Evolutionary conservation across 257 asterid genomes (phyloP), one percentile per base, ranked within the genome.

Genomic region (Solanum verrucosum): DNA sequence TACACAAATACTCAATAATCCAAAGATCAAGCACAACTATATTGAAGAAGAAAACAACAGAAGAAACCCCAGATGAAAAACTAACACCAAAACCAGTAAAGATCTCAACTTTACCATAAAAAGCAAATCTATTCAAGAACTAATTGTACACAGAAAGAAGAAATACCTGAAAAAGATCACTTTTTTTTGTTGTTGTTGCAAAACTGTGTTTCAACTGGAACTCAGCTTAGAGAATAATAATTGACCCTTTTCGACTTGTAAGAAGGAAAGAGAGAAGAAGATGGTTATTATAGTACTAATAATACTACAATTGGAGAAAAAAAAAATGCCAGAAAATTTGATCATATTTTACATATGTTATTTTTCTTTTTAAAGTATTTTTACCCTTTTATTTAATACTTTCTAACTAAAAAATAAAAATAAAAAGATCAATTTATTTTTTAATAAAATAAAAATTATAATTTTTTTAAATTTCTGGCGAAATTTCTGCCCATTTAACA

Each of bases 201-300:
- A 56, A 44, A 70, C 56, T 84, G 49, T 87, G 84, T 67, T 67
- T 85, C 65, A 87, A 87, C 88, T 77, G 74, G 31, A 86, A 90
- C 87, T 89, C 85, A 89, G 68, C 44, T 38, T 60, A 87, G 92
- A 92, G 72, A 65, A 65, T 65, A 65, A 90, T 87, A 88, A 90
- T 93, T 86, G 93, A 92, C 90, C 90, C 88, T 52, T 88, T 88
- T 84, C 63, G 90, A 72, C 68, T 52, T 49, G 56, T 15, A 88
- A 68, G 89, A 74, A 25, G 29, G 5, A 70, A 44, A 71, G 78
- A 77, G 87, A 68, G 92, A 87, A 60, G 88, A 33, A 65, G 89
- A 33, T 7, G 78, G 40, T 44, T 79, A 79, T 79, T 44, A 52
- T 37, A 38, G 4, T 75, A 75, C 9, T n/a, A 40, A 14, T 40